A percentile compares a stretch with the other conserved stretches of the same genome.
Conservation (phyloP, 2,329 filamentous ascomycete genomes). For the Cladophialophora carrionii region DNA sequence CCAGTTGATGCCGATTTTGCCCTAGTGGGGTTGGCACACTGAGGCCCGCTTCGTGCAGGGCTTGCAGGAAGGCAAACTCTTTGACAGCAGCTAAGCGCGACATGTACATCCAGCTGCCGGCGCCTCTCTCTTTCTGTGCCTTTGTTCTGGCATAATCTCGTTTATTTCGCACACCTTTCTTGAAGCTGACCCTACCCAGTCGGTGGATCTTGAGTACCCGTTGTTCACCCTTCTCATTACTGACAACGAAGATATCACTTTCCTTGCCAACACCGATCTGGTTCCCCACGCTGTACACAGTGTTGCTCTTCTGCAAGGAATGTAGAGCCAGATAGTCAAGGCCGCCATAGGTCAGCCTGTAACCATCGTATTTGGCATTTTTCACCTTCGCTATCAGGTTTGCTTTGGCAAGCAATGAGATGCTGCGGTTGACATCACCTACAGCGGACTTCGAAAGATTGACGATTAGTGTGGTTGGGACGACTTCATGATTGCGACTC, state of each 20-base stretch:
- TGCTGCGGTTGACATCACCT: conserved; percentile 76
- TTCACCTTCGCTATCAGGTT: conserved; percentile 90
- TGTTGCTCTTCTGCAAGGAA: conserved; percentile 76
- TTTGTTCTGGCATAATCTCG: conserved; percentile 85
- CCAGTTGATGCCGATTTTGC: conserved; percentile 91
- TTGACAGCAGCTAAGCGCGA: conserved; percentile 89
- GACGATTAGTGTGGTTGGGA: conserved; percentile 85
- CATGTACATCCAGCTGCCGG: conserved; percentile 97
- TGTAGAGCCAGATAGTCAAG: conserved; percentile 97
- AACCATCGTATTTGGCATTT: conserved; percentile 96
- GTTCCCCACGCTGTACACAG: conserved; percentile 88
- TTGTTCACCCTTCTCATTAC: conserved; percentile 75
- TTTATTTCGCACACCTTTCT: conserved; percentile 85
- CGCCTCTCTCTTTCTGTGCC: conserved; percentile 48
- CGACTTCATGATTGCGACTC: conserved; percentile 95
- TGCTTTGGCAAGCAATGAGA: conserved; percentile 88
- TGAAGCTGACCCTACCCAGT: conserved; percentile 92
- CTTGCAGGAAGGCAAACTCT: conserved; percentile 93
- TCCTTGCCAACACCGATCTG: conserved; percentile 97
- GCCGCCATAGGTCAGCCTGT: conserved; percentile 93
- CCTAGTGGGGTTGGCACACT: conserved; percentile 84
- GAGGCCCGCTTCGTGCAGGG: conserved; percentile 79
- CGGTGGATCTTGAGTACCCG: conserved; percentile 93
- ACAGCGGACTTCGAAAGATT: conserved; percentile 77
- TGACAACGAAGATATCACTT: conserved; percentile 94